Base-by-base conservation (phyloP, 1,284 basidiomycete genomes). In the Sporisorium exsertum region DNA sequence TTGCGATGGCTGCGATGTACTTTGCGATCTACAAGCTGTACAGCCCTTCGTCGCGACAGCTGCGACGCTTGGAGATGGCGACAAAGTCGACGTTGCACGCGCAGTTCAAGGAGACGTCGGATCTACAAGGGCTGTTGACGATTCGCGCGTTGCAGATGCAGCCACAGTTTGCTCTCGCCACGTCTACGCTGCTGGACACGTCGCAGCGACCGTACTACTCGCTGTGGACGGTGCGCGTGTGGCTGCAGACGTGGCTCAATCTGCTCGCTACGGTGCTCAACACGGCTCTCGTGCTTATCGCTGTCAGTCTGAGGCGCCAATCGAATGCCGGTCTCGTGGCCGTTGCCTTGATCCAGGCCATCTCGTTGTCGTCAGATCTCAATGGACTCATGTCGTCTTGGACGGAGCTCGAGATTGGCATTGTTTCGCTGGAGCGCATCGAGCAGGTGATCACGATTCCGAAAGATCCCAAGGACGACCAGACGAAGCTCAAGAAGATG, bases 341-440 rank as follows among this genome's bases (percentile, higher is more conserved):
- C 8, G 82, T 86, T 12, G 80, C 84, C 5, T 73, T 85, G 15
- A 66, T 75, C 3, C 74, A 83, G 22, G 61, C 83, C 5, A 80
- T 70, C 1, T 53, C 60, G 20, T 33, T 84, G 12, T 63, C 68
- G 5, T 22, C 42, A n/a, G 24, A 46, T 2, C 50, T 83, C 46
- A 76, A 75, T 40, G 18, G 50, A 22, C 20, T 22, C 42, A 52
- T 82, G n/a, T 32, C 80, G 20, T 56, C 77, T 9, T 85, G 80
- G 70, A 83, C 82, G 7, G 72, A 79, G n/a, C 68, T 80, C 13
- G 85, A 86, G 63, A 86, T 86, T 60, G 84, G 78, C 6, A 69
- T 76, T 9, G 81, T 86, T 7, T 79, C 82, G 8, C 61, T 86
- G 12, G 84, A 84, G 46, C 67, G 85, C 3, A 68, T 86, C 27